These are phyloP conservation scores for Zangia roseola DNA, from an alignment of 768 basidiomycete genomes.

Conservation along the genomic window DNA sequence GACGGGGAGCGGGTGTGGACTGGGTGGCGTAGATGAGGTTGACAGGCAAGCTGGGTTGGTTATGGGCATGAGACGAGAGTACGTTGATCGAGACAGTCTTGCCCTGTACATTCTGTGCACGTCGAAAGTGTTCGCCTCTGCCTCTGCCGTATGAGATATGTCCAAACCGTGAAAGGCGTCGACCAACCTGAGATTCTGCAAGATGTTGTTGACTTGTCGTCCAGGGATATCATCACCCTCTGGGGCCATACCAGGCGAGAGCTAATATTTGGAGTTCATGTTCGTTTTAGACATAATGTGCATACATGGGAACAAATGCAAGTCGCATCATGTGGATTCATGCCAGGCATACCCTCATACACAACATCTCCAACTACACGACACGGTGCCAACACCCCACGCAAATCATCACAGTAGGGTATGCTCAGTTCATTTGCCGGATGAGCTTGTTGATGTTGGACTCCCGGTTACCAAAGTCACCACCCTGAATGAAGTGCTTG, in stretches of 20 bases:
- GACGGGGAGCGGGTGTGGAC: background rate
- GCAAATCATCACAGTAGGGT: background rate
- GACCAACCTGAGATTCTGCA: constrained; percentile 29
- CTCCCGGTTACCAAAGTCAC: constrained; percentile 98
- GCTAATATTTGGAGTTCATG: constrained; percentile 14
- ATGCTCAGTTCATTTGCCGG: constrained; percentile 82
- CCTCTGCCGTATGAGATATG: background rate
- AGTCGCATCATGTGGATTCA: constrained; percentile 25
- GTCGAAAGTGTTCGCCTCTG: constrained; percentile 75
- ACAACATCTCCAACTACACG: constrained; percentile 12
- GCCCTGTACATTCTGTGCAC: constrained; percentile 50
- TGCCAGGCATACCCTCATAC: constrained; percentile 33
- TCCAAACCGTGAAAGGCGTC: constrained; percentile 1
- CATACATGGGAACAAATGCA: constrained; percentile 26
- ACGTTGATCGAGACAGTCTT: constrained; percentile 16
- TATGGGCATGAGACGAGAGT: constrained; percentile 29
- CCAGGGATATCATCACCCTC: constrained; percentile 9
- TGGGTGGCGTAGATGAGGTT: constrained; percentile 36
- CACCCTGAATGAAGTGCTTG: constrained; percentile 94
- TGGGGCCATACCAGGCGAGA: constrained; percentile 3
- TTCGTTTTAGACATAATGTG: constrained; percentile 25
- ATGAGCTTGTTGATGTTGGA: constrained; percentile 97
- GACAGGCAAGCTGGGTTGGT: constrained; percentile 46
- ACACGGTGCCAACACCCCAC: constrained; percentile 2
- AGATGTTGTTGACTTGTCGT: constrained; percentile 30